Evolutionary conservation across 352 stramenopile species (phyloP).

Genomic region (Phytopythium ostracodes): DNA sequence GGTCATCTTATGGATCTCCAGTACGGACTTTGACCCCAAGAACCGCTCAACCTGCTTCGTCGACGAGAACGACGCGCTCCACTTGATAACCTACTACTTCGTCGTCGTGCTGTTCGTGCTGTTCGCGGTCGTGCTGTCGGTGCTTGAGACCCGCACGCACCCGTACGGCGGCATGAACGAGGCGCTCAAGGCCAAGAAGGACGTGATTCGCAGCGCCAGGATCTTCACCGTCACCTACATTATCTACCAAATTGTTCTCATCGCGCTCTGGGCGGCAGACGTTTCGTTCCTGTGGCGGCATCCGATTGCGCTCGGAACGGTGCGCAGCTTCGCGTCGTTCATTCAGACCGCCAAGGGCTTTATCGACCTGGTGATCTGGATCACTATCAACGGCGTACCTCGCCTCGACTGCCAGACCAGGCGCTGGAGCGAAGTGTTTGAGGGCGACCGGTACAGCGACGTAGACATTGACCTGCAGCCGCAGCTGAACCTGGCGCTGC

Average conservation of each 20-base stretch:
- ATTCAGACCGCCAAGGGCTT: slow-evolving; percentile 72
- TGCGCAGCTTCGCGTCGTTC: slow-evolving; percentile 63
- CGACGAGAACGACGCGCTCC: slow-evolving; percentile 60
- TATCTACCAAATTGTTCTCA: slow-evolving; percentile 81
- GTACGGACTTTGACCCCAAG: slow-evolving; percentile 41
- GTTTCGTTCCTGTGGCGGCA: slow-evolving; percentile 42
- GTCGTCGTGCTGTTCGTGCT: slow-evolving; percentile 72
- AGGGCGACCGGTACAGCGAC: slow-evolving; percentile 59
- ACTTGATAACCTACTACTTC: slow-evolving; percentile 72
- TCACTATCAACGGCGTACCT: slow-evolving; percentile 62
- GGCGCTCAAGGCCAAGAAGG: slow-evolving; percentile 69
- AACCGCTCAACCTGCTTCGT: slow-evolving; percentile 58
- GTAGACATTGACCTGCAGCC: slow-evolving; percentile 79
- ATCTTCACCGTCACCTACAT: slow-evolving; percentile 82
- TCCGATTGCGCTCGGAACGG: slow-evolving; percentile 21
- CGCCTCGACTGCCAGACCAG: slow-evolving; percentile 23
- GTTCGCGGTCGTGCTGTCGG: slow-evolving; percentile 51
- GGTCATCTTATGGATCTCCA: slow-evolving; percentile 48
- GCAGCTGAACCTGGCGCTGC: slow-evolving; percentile 81
- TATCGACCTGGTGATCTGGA: slow-evolving; percentile 83
- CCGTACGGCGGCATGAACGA: slow-evolving; percentile 73
- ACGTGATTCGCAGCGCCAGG: slow-evolving; percentile 74
- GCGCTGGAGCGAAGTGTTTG: slow-evolving; percentile 28
- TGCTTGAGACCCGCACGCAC: slow-evolving; percentile 72
- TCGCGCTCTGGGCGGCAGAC: slow-evolving; percentile 71